Evolutionary conservation across 306 rosid genomes (phyloP), one percentile per base, ranked within the genome.

Genomic region (Lathyrus aphaca): DNA sequence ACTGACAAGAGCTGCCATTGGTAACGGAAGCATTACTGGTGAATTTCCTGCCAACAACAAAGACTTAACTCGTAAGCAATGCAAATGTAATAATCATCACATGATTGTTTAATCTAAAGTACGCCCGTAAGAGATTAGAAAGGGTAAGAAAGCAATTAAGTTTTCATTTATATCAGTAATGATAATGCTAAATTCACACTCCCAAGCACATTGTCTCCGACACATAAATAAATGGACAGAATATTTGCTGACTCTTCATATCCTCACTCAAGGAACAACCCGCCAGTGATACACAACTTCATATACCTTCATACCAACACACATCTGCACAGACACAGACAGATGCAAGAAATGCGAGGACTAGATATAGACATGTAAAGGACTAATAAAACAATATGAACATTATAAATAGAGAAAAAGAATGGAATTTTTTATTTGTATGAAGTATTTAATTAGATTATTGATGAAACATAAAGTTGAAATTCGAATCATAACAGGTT

Each of bases 1-100:
- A 72, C 96, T 90, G 66, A 88, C 91, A 71, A 90, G 86, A 61
- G 87, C 95, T 74, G 96, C 96, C 88, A 90, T 77, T 1, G 96
- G 96, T 60, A 90, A 84, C 12, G 96, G 95, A 74, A 90, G 95
- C 80, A 50, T 81, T 56, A 74, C 73, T 10, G 82, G 83, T 23
- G 91, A 79, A 76, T 39, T 77, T 35, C 80, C 96, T 87, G 64
- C 45, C 62, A 79, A 17, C 16, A 79, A 75, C 69, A 75, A 75
- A 75, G 75, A 66, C 8, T 10, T 15, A 30, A 62, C 60, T 40
- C 1, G n/a, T 38, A 82, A 78, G 46, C 15, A 60, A 70, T 60
- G 67, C 38, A 44, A 61, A 74, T 69, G 72, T 53, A 73, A 55
- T 67, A 68, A 38, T 42, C 46, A 73, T 56, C 19, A 59, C 27